phyloP scores from a whole-genome alignment of 2,329 filamentous ascomycete genomes.

The Didymella glomerata region DNA sequence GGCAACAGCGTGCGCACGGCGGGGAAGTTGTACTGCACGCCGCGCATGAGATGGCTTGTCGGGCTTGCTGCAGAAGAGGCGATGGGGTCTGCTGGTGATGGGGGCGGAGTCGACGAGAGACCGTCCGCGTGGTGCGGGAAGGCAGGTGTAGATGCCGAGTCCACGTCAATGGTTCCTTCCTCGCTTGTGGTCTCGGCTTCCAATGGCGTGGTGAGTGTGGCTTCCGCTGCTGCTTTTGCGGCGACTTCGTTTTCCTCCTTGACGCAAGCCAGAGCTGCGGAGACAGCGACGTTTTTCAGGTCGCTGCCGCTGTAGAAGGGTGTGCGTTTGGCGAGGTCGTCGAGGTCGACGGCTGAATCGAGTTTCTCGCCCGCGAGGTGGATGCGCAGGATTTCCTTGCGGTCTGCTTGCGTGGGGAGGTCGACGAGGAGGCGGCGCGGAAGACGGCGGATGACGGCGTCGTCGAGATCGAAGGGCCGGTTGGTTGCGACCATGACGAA shows the following conservation, averaged over 20 bases:
- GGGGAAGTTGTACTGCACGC: constrained; percentile 67
- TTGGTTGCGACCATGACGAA: constrained; percentile 99
- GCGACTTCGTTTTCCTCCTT: constrained; percentile 71
- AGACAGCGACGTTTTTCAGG: constrained; percentile 82
- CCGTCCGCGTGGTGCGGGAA: constrained; percentile 10
- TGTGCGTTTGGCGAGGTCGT: constrained; percentile 70
- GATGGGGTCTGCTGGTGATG: not conserved
- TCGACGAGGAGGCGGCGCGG: constrained; percentile 78
- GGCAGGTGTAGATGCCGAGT: not conserved
- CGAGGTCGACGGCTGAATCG: constrained; percentile 67
- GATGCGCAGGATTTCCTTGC: constrained; percentile 73
- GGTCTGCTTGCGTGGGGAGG: constrained; percentile 71
- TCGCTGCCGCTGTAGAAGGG: constrained; percentile 84
- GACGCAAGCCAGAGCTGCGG: constrained; percentile 80
- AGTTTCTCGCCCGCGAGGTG: constrained; percentile 74
- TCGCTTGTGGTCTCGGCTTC: not conserved
- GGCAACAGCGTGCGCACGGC: constrained; percentile 70
- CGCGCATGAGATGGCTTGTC: constrained; percentile 42
- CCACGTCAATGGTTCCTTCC: not conserved
- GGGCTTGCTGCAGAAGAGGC: constrained; percentile 14
- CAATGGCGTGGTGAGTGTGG: constrained; percentile 13
- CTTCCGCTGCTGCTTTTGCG: constrained; percentile 37
- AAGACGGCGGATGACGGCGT: constrained; percentile 79
- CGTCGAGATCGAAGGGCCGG: constrained; percentile 91
- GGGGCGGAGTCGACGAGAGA: constrained; percentile 5